Conservation (phyloP, 768 basidiomycete species). For the Mycena belliarum region DNA sequence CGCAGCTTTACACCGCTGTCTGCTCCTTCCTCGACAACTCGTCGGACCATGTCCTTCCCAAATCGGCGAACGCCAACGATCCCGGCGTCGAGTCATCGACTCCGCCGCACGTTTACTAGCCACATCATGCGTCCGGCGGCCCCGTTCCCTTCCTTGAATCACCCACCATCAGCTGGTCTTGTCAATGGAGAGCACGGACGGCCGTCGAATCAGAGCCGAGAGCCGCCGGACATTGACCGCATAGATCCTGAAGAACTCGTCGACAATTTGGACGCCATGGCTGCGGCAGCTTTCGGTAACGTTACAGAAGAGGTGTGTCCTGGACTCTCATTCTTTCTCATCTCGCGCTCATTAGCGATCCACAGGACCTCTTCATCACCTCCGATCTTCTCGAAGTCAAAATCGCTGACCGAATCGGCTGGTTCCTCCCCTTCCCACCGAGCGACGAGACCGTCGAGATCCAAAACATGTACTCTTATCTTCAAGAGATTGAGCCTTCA, state of each 20-base stretch:
- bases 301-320: slow-evolving; percentile 70
- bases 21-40: slow-evolving; percentile 59
- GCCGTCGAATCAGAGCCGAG: slow-evolving; percentile 40
- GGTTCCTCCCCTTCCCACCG: slow-evolving; percentile 56
- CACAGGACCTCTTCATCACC: slow-evolving; percentile 74
- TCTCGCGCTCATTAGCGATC: neutral
- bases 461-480: slow-evolving; percentile 73
- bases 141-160: slow-evolving; percentile 27
- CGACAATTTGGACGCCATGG: slow-evolving; percentile 78
- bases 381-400: slow-evolving; percentile 83
- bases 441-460: slow-evolving; percentile 71
- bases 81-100: slow-evolving; percentile 40
- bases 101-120: slow-evolving; percentile 49
- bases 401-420: slow-evolving; percentile 74
- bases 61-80: slow-evolving; percentile 42
- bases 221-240: slow-evolving; percentile 65
- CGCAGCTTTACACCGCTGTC: slow-evolving; percentile 59
- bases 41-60: slow-evolving; percentile 52
- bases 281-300: slow-evolving; percentile 70
- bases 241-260: slow-evolving; percentile 70
- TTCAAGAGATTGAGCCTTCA: slow-evolving; percentile 74
- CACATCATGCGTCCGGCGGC: slow-evolving; percentile 64
- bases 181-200: slow-evolving; percentile 30
- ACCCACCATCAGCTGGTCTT: slow-evolving; percentile 20
- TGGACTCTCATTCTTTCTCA: neutral